Evolutionary conservation across 2,329 filamentous ascomycete species (phyloP), one percentile per base, ranked within the genome.

Genomic region (Polychaeton citri): DNA sequence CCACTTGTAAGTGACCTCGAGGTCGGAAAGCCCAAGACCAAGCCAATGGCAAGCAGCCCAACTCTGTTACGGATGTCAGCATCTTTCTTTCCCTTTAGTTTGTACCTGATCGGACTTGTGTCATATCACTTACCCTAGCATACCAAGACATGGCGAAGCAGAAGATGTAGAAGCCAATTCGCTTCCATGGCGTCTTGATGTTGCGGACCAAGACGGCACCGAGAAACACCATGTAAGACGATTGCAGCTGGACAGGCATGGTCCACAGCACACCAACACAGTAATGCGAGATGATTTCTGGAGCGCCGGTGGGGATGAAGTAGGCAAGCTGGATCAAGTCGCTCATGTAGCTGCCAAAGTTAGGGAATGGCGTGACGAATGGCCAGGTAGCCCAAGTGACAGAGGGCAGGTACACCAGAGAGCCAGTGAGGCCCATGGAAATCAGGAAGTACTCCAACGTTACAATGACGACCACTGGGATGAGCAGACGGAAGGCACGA

Each of bases 241-340:
- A 63, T 43, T 68, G 65, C 1, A 68, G 52, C 42, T 66, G 63
- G 0, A 68, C 63, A 0, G 65, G 63, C 20, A 68, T 65, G 3
- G 64, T 67, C 65, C 65, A 68, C 2, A 68, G 53, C 4, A 68
- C 64, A 47, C 64, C 64, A 0, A 64, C 65, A 39, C 65, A 67
- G 49, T 64, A 68, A 43, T 68, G 61, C 46, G 58, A 60, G 6
- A 62, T 65, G 33, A 68, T 61, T 35, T 64, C 58, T 0, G 65
- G 65, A 6, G 61, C 61, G 2, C 61, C 62, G 33, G 67, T 68
- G 5, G 65, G 65, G n/a, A 66, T 58, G 7, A 67, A 49, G 35
- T 63, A 68, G 3, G 57, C 51, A 7, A 68, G 50, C 42, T 67
- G 60, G 3, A 68, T 48, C 5, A 66, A 41, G 37, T 65, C 62